phyloP scores from a whole-genome alignment of 805 yeast genomes.

The Ogataea ganodermae region DNA sequence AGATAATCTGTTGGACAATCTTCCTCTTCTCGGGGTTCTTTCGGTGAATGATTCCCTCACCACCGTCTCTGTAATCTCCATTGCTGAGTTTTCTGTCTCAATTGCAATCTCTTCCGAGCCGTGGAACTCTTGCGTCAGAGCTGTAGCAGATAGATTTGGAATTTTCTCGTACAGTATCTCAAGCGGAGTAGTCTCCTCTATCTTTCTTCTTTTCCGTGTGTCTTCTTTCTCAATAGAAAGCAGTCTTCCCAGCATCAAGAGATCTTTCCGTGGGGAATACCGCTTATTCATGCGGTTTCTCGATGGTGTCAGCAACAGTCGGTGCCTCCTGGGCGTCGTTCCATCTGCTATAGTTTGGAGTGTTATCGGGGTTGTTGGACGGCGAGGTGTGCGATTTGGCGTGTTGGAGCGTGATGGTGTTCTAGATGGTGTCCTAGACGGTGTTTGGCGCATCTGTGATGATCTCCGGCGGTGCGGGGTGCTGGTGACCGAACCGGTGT shows the following conservation, averaged over 20 bases:
- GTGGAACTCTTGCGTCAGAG: constrained; percentile 1
- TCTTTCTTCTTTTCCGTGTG: constrained; percentile 20
- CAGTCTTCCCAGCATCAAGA: constrained; percentile 34
- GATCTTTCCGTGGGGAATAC: constrained; percentile 37
- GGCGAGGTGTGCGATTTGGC: constrained; percentile 27
- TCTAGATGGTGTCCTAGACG: constrained; percentile 11
- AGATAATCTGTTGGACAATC: constrained; percentile 29
- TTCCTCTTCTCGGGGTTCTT: constrained; percentile 24
- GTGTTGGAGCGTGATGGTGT: constrained; percentile 19
- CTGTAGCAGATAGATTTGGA: constrained; percentile 6
- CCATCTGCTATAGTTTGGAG: constrained; percentile 33
- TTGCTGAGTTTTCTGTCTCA: background rate
- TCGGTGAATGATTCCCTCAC: constrained; percentile 10
- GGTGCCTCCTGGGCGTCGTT: constrained; percentile 33
- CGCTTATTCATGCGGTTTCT: constrained; percentile 24
- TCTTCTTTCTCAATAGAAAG: constrained; percentile 29
- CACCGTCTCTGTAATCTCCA: background rate
- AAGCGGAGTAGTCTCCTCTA: constrained; percentile 17
- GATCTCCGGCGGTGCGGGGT: constrained; percentile 9
- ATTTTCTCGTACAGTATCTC: constrained; percentile 19
- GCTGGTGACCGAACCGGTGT: background rate
- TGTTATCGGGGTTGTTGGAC: constrained; percentile 37
- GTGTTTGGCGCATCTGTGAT: constrained; percentile 6
- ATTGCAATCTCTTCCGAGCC: background rate
- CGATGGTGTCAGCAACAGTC: constrained; percentile 32